Base-by-base conservation (phyloP, 1,284 basidiomycete species). In the Apiotrichum sp. region DNA sequence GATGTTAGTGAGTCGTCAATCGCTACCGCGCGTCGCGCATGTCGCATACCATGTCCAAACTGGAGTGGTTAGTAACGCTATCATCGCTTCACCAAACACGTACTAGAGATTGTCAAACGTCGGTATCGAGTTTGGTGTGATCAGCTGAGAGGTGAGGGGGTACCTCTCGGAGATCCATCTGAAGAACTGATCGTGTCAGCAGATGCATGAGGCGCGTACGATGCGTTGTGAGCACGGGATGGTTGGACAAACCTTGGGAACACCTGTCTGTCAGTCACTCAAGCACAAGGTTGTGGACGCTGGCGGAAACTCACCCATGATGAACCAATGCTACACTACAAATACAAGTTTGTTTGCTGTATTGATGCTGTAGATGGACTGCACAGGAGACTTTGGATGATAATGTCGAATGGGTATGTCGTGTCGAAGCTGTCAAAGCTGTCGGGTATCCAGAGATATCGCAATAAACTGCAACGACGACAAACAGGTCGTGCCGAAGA, bases 141-240 rank as follows among this genome's bases (percentile, higher is more conserved):
- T 96, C 63, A 98, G 81, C 76, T 98, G 95, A 43, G 93, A 98
- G 48, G 95, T 98, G 67, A 98, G 83, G 59, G 96, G 95, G 74
- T 99, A 99, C 63, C 96, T 86, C 81, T 98, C 96, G 52, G 80
- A 81, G 71, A 81, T 78, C 78, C 78, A 81, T 72, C 80, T 73
- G 75, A 82, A 82, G 71, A 81, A 81, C 76, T 81, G 56, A 22
- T 16, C 7, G 8, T 16, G 49, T 61, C 51, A 60, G 57, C 42
- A 11, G n/a, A 13, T 44, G 22, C 38, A 5, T 13, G 36, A 35
- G 13, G 46, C 32, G 22, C 14, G 36, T 22, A 22, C 22, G 22
- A 22, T 22, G 22, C 22, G 22, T 22, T 22, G 8, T 38, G 11
- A 45, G 31, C 10, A 45, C 31, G 6, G 6, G 7, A 10, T 14